Evolutionary conservation across 306 rosid genomes (phyloP).

Genomic region (Rubus parviflorus): DNA sequence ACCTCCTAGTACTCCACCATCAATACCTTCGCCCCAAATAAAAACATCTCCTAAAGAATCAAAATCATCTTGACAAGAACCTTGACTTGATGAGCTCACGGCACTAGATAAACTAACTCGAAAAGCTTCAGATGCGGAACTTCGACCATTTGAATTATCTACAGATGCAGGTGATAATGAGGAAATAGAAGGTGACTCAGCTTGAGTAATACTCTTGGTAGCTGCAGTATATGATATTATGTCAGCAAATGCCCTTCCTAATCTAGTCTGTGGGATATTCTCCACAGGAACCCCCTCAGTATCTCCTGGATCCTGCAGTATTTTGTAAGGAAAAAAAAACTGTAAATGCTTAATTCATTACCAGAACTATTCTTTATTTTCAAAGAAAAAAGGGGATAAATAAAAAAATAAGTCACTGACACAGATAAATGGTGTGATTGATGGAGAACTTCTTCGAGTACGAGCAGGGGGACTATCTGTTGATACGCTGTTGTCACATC

Average conservation of each 20-base stretch:
- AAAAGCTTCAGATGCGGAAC: constrained; percentile 62
- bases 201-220: constrained; percentile 44
- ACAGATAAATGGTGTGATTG: constrained; percentile 66
- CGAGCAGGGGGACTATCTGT: constrained; percentile 60
- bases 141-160: constrained; percentile 72
- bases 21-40: constrained; percentile 83
- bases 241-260: constrained; percentile 85
- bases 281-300: constrained; percentile 42
- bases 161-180: constrained; percentile 51
- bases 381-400: not conserved
- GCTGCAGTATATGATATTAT: constrained; percentile 58
- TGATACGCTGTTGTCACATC: constrained; percentile 50
- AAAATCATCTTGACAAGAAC: constrained; percentile 78
- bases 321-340: constrained; percentile 14
- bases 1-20: constrained; percentile 76
- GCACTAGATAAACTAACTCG: constrained; percentile 94
- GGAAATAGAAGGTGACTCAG: constrained; percentile 52
- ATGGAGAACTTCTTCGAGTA: constrained; percentile 56
- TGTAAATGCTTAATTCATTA: constrained; percentile 25
- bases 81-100: constrained; percentile 93
- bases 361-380: constrained; percentile 18
- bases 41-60: constrained; percentile 81
- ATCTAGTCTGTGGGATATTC: constrained; percentile 45
- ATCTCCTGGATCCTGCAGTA: constrained; percentile 73
- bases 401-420: constrained; percentile 23